phyloP scores from a whole-genome alignment of 129 eudicot genomes.

The Flaveria linearis region DNA sequence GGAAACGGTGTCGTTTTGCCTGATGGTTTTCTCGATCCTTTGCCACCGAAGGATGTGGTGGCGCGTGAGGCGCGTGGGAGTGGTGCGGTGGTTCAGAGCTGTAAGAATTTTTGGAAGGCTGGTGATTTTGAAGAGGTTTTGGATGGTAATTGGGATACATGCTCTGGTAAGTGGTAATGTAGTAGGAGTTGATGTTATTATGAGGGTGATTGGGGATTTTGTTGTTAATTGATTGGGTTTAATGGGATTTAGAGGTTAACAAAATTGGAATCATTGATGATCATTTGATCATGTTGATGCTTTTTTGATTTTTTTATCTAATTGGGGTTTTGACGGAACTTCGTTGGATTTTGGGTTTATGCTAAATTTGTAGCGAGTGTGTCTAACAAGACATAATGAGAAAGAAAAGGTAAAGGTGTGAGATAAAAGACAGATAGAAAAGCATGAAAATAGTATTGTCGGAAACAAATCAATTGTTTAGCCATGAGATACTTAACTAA shows the following conservation, averaged over 20 bases:
- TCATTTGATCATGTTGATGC: neutral
- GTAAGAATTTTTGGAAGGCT: slow-evolving; percentile 85
- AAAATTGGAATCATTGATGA: neutral
- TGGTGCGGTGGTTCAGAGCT: slow-evolving; percentile 1
- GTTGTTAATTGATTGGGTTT: neutral
- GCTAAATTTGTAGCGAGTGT: slow-evolving; percentile 3
- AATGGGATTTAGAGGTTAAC: neutral
- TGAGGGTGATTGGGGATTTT: neutral
- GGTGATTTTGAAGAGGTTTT: slow-evolving; percentile 61
- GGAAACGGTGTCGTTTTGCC: slow-evolving; percentile 42
- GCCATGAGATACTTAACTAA: neutral
- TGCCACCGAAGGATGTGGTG: slow-evolving; percentile 36
- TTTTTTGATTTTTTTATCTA: neutral
- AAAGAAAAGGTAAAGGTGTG: neutral
- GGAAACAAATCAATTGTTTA: neutral
- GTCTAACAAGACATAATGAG: neutral
- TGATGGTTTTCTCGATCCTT: slow-evolving; percentile 67
- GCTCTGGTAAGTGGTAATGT: slow-evolving; percentile 42
- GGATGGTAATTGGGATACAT: slow-evolving; percentile 43
- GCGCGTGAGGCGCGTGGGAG: neutral
- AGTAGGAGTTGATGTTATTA: neutral
- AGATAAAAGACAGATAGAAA: neutral
- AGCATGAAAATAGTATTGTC: neutral
- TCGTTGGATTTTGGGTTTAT: slow-evolving; percentile 7
- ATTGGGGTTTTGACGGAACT: neutral